Conservation (phyloP, 768 basidiomycete species). For the Mrakia frigida region DNA sequence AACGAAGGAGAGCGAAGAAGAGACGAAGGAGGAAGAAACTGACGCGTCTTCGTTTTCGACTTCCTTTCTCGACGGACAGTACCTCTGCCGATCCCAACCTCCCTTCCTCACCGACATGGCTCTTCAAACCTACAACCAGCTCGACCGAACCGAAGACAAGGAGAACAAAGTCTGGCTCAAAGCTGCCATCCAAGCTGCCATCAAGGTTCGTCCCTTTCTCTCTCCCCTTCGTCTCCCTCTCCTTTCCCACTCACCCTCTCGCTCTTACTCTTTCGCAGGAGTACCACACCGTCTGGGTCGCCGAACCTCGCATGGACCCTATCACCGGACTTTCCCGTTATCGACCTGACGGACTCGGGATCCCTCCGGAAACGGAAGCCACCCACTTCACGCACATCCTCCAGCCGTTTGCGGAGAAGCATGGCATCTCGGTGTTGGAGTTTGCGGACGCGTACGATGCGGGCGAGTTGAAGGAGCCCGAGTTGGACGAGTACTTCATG, state of each 20-base stretch:
- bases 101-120: slow-evolving; percentile 99
- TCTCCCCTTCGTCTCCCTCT: not conserved
- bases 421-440: slow-evolving; percentile 87
- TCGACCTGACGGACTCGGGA: slow-evolving; percentile 87
- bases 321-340: slow-evolving; percentile 92
- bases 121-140: slow-evolving; percentile 92
- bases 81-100: slow-evolving; percentile 91
- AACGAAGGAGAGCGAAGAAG: not conserved
- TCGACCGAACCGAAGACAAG: slow-evolving; percentile 74
- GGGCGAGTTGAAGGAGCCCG: slow-evolving; percentile 72
- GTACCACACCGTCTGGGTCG: slow-evolving; percentile 96
- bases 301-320: slow-evolving; percentile 86
- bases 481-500: slow-evolving; percentile 91
- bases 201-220: slow-evolving; percentile 52
- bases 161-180: slow-evolving; percentile 87
- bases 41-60: not conserved
- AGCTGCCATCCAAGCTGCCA: slow-evolving; percentile 90
- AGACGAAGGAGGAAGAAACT: not conserved
- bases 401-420: slow-evolving; percentile 86
- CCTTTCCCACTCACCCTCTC: not conserved
- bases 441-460: slow-evolving; percentile 96
- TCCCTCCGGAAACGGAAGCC: slow-evolving; percentile 97
- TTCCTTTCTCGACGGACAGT: slow-evolving; percentile 51
- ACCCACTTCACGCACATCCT: slow-evolving; percentile 97
- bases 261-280: slow-evolving; percentile 49